phyloP scores from a whole-genome alignment of 306 rosid species.

The Rosa lucieae region DNA sequence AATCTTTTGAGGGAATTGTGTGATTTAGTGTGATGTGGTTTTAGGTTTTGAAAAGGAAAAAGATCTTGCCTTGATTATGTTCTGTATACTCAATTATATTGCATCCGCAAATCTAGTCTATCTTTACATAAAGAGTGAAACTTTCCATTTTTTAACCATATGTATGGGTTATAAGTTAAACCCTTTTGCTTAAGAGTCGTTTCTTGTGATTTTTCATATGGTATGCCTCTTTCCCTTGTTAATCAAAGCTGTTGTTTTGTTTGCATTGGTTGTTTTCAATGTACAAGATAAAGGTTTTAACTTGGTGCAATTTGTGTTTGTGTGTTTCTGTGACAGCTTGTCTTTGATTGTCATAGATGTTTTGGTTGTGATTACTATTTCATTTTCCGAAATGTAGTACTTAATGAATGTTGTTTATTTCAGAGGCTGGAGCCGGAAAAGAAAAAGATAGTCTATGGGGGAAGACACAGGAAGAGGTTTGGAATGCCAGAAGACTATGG shows the following conservation, averaged over 20 bases:
- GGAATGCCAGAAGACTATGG: constrained; percentile 98
- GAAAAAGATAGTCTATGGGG: constrained; percentile 80
- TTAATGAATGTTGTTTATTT: constrained; percentile 18
- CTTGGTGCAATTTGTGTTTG: background rate
- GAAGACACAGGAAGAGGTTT: constrained; percentile 89
- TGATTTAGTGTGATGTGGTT: too few relatives aligned
- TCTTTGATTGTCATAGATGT: background rate
- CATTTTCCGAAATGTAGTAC: constrained; percentile 13
- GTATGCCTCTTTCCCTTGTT: background rate
- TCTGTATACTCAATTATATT: background rate
- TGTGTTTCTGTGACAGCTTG: background rate
- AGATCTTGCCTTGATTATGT: background rate
- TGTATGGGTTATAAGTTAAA: constrained; percentile 15
- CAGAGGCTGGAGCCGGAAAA: constrained; percentile 88
- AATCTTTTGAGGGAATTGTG: too few relatives aligned
- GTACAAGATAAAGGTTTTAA: constrained; percentile 4
- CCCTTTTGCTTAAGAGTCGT: constrained; percentile 19
- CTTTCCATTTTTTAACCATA: constrained; percentile 13
- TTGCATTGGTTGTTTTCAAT: background rate
- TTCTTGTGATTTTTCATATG: constrained; percentile 14
- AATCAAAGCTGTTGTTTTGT: background rate
- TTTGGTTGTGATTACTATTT: constrained; percentile 4
- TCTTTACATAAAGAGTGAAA: background rate
- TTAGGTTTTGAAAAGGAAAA: background rate
- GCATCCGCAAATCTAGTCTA: background rate